These are phyloP conservation scores for Viridothelium virens DNA, from an alignment of 495 filamentous ascomycete genomes.

Conservation along the genomic window DNA sequence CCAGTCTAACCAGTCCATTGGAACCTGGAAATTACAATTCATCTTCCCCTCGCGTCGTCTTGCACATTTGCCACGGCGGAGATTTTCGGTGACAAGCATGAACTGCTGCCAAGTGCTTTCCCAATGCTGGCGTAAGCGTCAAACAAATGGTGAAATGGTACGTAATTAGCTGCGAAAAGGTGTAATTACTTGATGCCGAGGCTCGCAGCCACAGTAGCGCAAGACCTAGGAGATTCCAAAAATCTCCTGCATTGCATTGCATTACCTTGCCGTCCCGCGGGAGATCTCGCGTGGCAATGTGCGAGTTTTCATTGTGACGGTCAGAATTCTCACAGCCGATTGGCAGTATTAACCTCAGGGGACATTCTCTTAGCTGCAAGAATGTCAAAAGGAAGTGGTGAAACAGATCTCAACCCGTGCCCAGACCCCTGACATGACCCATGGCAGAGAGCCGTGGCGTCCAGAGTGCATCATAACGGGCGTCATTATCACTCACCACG, in stretches of 20 bases:
- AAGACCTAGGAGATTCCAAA: background rate
- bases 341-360: background rate
- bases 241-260: background rate
- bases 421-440: background rate
- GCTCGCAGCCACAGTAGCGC: background rate
- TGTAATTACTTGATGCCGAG: background rate
- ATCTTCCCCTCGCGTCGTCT: background rate
- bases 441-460: background rate
- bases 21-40: background rate
- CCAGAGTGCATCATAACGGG: background rate
- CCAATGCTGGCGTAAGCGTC: background rate
- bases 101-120: background rate
- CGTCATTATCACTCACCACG: background rate
- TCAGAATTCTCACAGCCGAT: background rate
- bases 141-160: background rate
- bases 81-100: constrained; percentile 9
- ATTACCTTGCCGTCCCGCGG: background rate
- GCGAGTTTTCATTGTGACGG: background rate
- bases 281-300: background rate
- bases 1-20: too few species aligned
- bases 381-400: background rate
- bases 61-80: background rate
- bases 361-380: background rate
- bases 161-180: too few species aligned
- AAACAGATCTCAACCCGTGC: background rate